Evolutionary conservation across 805 yeast species (phyloP).

Genomic region (Wickerhamomyces tratensis): DNA sequence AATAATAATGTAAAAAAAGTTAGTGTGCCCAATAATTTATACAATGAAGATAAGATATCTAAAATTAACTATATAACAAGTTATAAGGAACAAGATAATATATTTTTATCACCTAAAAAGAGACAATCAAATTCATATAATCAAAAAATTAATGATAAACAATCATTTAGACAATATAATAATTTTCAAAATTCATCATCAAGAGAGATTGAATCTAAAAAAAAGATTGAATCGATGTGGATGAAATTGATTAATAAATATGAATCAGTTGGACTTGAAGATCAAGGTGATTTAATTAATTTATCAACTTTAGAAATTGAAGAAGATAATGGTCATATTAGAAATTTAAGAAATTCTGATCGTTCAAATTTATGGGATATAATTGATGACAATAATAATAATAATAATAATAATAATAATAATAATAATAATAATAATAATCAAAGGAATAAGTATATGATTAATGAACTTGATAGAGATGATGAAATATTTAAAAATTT

Average conservation of each 20-base stretch:
- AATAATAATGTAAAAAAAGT: too few species aligned
- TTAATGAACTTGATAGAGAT: not conserved
- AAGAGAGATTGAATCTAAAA: slow-evolving; percentile 10
- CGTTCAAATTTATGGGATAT: slow-evolving; percentile 12
- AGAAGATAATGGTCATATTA: slow-evolving; percentile 14
- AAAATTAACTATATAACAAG: too few species aligned
- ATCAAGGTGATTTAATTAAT: slow-evolving; percentile 27
- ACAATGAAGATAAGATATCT: too few species aligned
- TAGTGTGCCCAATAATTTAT: too few species aligned
- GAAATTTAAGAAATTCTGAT: slow-evolving; percentile 1
- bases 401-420: not conserved
- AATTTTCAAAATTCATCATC: not conserved
- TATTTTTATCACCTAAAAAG: too few species aligned
- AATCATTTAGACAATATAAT: too few species aligned
- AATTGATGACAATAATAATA: not conserved
- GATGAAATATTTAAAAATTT: not conserved
- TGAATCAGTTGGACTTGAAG: slow-evolving; percentile 16
- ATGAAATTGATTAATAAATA: slow-evolving; percentile 22
- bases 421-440: not conserved
- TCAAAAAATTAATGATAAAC: too few species aligned
- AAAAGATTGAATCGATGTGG: slow-evolving; percentile 21
- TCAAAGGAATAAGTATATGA: not conserved
- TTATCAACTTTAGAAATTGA: slow-evolving; percentile 11
- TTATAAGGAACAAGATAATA: too few species aligned
- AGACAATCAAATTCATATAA: too few species aligned